Evolutionary conservation across 2,329 filamentous ascomycete species (phyloP), one percentile per base, ranked within the genome.

Genomic region (Alternaria ventricosa): DNA sequence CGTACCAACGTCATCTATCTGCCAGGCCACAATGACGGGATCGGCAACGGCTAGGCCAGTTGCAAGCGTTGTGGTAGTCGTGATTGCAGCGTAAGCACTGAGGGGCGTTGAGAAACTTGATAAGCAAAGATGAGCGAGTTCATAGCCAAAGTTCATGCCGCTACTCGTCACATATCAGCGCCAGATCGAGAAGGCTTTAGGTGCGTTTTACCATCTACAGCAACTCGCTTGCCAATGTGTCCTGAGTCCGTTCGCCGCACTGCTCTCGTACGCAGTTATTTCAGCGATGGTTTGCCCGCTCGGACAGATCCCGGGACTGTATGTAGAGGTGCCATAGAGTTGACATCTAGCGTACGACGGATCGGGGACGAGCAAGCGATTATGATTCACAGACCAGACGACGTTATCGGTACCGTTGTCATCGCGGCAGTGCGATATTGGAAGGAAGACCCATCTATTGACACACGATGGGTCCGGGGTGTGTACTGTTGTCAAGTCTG

Each of bases 191-290:
- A n/a, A n/a, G n/a, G n/a, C n/a, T n/a, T n/a, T n/a, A n/a, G n/a
- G n/a, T n/a, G n/a, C n/a, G n/a, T n/a, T n/a, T n/a, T n/a, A n/a
- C n/a, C n/a, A n/a, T n/a, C 27, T 51, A 5, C 28, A 33, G 23
- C 49, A 51, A 1, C 49, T 51, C 4, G 28, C 49, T 33, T 51
- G 7, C 28, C 49, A 51, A 8, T 33, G 33, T 3, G n/a, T n/a
- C 13, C n/a, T 10, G 0, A 2, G 23, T 10, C 28, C 28, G 1
- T 1, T 33, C 12, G 11, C 1, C 1, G 1, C 12, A 33, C 18
- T 33, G 2, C 49, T 51, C 6, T 20, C 28, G 5, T 4, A 51
- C 1, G 18, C 28, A 0, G 28, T 36, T 0, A 51, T 12, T 10
- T 50, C 47, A 0, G 47, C 47, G 1, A 50, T 5, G 0, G 47